phyloP scores from a whole-genome alignment of 2,329 filamentous ascomycete species.

The Colletotrichum lentis region DNA sequence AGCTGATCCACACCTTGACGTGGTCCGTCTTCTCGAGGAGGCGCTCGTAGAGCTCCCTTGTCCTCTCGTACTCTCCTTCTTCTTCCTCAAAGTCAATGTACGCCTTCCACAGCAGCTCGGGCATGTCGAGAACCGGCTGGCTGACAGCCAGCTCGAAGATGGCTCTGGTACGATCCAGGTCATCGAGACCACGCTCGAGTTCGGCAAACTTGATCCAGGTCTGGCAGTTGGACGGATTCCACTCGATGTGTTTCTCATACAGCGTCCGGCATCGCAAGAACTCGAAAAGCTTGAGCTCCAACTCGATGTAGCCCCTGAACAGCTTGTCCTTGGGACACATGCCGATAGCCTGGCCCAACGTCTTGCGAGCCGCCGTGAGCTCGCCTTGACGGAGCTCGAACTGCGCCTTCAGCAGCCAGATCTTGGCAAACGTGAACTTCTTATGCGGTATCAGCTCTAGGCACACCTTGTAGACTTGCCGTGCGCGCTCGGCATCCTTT shows the following conservation, averaged over 20 bases:
- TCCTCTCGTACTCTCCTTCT: conserved; percentile 87
- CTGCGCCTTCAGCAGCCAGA: conserved; percentile 93
- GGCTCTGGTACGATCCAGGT: conserved; percentile 83
- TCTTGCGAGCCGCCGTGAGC: conserved; percentile 82
- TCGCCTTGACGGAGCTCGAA: conserved; percentile 92
- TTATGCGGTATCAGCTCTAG: conserved; percentile 91
- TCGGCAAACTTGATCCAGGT: conserved; percentile 98
- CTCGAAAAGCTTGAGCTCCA: conserved; percentile 93
- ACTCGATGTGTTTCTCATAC: conserved; percentile 93
- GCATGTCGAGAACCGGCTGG: conserved; percentile 91
- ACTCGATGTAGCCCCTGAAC: conserved; percentile 90
- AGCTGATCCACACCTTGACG: conserved; percentile 99
- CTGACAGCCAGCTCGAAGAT: conserved; percentile 91
- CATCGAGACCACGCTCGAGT: conserved; percentile 88
- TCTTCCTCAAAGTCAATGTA: conserved; percentile 99
- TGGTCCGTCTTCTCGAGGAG: conserved; percentile 95
- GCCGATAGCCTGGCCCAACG: conserved; percentile 87
- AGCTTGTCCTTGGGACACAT: conserved; percentile 96
- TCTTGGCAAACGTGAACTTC: conserved; percentile 95
- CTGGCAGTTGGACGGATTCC: conserved; percentile 87
- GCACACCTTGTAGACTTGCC: conserved; percentile 91
- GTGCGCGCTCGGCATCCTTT: conserved; percentile 78
- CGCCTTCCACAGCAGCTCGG: conserved; percentile 94
- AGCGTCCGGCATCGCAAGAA: conserved; percentile 90
- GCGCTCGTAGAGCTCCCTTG: conserved; percentile 85